These are phyloP conservation scores for Poa annua DNA, from an alignment of 176 grass and related monocot genomes.

Conservation along the genomic window DNA sequence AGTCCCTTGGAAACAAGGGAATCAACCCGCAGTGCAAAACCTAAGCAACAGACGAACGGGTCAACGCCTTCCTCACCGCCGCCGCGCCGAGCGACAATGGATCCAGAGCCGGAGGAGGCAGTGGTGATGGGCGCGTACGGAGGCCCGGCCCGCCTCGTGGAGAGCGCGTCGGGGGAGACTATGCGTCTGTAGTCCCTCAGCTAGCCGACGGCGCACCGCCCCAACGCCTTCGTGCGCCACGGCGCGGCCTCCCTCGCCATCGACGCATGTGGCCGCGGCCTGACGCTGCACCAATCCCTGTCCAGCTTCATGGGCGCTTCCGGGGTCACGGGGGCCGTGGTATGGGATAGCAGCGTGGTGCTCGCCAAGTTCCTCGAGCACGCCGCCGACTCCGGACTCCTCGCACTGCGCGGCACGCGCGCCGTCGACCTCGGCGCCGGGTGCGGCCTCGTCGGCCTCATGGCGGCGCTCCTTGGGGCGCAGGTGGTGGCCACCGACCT, in stretches of 20 bases:
- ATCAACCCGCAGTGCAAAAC: too few relatives aligned
- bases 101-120: constrained; percentile 4
- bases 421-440: constrained; percentile 75
- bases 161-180: constrained; percentile 60
- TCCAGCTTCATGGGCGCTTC: too few relatives aligned
- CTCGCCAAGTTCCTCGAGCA: constrained; percentile 97
- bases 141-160: constrained; percentile 39
- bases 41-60: too few relatives aligned
- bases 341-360: too few relatives aligned
- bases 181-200: constrained; percentile 69
- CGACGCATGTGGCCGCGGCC: too few relatives aligned
- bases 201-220: too few relatives aligned
- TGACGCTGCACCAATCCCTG: too few relatives aligned
- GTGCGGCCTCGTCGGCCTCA: constrained; percentile 70
- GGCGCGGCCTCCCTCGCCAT: too few relatives aligned
- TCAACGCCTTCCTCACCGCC: neutral
- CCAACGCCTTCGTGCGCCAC: too few relatives aligned
- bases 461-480: constrained; percentile 56
- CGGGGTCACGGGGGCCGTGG: too few relatives aligned
- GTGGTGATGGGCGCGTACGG: constrained; percentile 57
- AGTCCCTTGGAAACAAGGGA: too few relatives aligned
- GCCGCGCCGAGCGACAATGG: neutral
- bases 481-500: constrained; percentile 43
- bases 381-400: constrained; percentile 52
- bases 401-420: constrained; percentile 44